A percentile compares a stretch with the other conserved stretches of the same genome.
These are phyloP conservation scores for Inonotus obliquus DNA, from an alignment of 1,284 basidiomycete species.

Conservation along the genomic window DNA sequence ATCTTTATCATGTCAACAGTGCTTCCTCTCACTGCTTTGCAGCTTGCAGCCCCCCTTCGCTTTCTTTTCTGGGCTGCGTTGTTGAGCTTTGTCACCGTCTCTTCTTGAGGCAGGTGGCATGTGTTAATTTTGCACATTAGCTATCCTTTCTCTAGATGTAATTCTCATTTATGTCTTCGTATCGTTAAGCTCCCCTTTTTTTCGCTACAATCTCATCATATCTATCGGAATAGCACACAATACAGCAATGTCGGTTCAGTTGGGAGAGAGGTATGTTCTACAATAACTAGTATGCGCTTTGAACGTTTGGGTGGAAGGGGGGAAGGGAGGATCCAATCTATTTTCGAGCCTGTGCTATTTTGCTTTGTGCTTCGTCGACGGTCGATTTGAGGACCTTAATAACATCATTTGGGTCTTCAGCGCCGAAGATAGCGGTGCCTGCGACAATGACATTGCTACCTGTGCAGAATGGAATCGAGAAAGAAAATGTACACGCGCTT, in stretches of 20 bases:
- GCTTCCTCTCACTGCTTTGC: neutral
- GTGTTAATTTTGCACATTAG: conserved; percentile 1
- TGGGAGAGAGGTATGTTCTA: neutral
- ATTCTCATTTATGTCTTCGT: conserved; percentile 1
- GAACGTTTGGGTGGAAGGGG: too few relatives aligned
- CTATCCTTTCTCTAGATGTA: conserved; percentile 11
- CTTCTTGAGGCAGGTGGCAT: neutral
- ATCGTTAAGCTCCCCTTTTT: neutral
- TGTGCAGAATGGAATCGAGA: conserved; percentile 27
- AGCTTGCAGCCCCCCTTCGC: neutral
- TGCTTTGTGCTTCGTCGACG: conserved; percentile 67
- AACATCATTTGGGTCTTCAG: conserved; percentile 73
- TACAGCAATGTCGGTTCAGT: neutral
- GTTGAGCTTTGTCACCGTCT: neutral
- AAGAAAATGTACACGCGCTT: neutral
- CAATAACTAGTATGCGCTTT: neutral
- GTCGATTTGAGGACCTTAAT: conserved; percentile 69
- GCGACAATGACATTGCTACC: conserved; percentile 98
- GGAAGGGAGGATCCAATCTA: neutral
- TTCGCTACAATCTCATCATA: neutral
- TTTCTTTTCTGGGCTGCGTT: neutral
- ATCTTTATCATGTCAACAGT: conserved; percentile 13
- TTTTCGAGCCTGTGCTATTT: conserved; percentile 26
- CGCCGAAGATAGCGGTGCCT: conserved; percentile 92
- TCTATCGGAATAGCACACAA: neutral